Percentiles rank a stretch among this genome's conserved stretches.
Conservation (phyloP, 208 protist species). For the Lotmaria passim region DNA sequence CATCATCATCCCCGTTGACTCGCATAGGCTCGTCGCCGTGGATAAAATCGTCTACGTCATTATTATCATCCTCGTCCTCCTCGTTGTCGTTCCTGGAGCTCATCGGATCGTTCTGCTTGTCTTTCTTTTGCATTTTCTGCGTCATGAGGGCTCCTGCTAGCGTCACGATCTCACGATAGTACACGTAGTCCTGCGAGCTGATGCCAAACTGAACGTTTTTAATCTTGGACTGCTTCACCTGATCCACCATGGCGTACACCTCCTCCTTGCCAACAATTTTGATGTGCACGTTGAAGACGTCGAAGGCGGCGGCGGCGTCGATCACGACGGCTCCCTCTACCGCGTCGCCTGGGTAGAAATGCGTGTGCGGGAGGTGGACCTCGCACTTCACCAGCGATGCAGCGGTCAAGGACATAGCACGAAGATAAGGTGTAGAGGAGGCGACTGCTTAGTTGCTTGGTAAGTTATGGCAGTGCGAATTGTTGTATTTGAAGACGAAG, state of each 20-base stretch:
- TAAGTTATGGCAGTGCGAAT: no score
- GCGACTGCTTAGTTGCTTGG: no score
- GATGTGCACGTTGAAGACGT: slow-evolving; percentile 30
- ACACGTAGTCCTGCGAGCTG: slow-evolving; percentile 40
- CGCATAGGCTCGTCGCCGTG: neutral
- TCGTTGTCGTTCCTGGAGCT: neutral
- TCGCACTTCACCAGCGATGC: slow-evolving; percentile 5
- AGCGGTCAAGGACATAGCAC: neutral
- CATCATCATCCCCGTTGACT: neutral
- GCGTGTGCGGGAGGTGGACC: slow-evolving; percentile 13
- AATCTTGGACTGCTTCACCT: slow-evolving; percentile 32
- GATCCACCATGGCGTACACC: slow-evolving; percentile 33
- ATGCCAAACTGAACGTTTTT: slow-evolving; percentile 30
- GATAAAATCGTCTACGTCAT: neutral
- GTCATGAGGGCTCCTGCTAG: slow-evolving; percentile 32
- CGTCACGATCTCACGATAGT: slow-evolving; percentile 42
- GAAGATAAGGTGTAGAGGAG: neutral
- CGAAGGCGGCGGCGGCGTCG: slow-evolving; percentile 1
- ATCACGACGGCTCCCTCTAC: slow-evolving; percentile 30
- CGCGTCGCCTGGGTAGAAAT: slow-evolving; percentile 31
- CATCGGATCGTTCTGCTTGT: neutral
- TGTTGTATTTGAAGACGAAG: no score
- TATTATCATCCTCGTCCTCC: neutral
- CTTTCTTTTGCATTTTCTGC: neutral
- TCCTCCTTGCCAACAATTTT: slow-evolving; percentile 39